These are phyloP conservation scores for Daldinia bambusicola DNA, from an alignment of 495 filamentous ascomycete species.

Conservation along the genomic window DNA sequence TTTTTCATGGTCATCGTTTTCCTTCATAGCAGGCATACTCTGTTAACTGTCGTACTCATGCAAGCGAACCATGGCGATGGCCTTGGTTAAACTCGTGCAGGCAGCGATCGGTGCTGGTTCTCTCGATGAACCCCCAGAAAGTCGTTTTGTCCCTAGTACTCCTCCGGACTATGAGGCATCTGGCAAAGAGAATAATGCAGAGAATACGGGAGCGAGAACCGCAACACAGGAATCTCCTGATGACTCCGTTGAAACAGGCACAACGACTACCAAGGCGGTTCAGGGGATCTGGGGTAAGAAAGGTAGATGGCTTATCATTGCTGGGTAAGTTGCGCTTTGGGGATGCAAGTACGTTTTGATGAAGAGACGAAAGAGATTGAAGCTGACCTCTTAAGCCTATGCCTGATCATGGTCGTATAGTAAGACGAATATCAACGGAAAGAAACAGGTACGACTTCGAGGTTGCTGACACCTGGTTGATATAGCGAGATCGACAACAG, in stretches of 20 bases:
- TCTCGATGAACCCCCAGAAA: constrained; percentile 20
- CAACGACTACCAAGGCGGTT: constrained; percentile 52
- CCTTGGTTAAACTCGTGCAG: constrained; percentile 7
- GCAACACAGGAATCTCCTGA: constrained; percentile 19
- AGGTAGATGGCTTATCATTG: constrained; percentile 56
- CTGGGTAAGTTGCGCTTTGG: constrained; percentile 47
- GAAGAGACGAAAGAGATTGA: neutral
- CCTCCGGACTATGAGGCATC: neutral
- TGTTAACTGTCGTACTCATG: neutral
- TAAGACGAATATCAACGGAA: constrained; percentile 36
- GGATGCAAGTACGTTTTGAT: neutral
- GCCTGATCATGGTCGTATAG: constrained; percentile 61
- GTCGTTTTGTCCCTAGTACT: neutral
- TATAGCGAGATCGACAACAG: constrained; percentile 58
- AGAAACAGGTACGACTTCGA: constrained; percentile 3
- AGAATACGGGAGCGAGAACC: neutral
- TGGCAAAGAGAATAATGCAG: neutral
- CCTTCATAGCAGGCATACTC: neutral
- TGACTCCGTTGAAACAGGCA: constrained; percentile 39
- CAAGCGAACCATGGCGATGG: neutral
- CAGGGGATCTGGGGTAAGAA: constrained; percentile 58
- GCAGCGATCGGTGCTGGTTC: constrained; percentile 32
- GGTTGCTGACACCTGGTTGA: neutral
- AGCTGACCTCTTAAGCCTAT: constrained; percentile 47
- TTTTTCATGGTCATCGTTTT: neutral